These are phyloP conservation scores for Anastatica hierochuntica DNA, from an alignment of 345 rosid genomes.

Conservation along the genomic window DNA sequence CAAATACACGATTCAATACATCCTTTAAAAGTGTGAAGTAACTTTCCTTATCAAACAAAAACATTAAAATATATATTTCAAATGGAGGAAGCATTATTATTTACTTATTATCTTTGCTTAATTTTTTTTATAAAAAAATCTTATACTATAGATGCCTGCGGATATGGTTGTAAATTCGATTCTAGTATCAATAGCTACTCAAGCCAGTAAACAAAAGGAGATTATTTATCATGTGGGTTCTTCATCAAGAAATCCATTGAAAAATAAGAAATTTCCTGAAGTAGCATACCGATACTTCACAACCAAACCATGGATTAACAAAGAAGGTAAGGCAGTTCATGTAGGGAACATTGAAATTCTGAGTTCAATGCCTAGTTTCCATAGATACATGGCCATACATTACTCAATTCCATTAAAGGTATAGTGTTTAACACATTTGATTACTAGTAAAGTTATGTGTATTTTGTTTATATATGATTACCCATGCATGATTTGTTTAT, in stretches of 20 bases:
- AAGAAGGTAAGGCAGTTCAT: slow-evolving; percentile 60
- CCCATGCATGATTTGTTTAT: no score
- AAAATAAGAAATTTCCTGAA: slow-evolving; percentile 32
- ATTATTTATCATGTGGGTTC: slow-evolving; percentile 73
- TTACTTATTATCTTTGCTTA: no score
- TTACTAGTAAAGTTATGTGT: no score
- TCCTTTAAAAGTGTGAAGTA: no score
- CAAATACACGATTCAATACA: no score
- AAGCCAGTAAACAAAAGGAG: slow-evolving; percentile 21
- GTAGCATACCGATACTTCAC: slow-evolving; percentile 40
- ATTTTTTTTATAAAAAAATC: no score
- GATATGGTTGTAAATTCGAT: slow-evolving; percentile 82
- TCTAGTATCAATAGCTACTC: slow-evolving; percentile 46
- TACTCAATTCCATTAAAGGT: slow-evolving; percentile 65
- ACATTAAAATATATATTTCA: no score
- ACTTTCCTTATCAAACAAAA: no score
- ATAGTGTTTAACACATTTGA: no score
- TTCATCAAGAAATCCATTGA: slow-evolving; percentile 44
- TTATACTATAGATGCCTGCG: slow-evolving; percentile 49
- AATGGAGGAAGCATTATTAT: no score
- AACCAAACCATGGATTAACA: slow-evolving; percentile 64
- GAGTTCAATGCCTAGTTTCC: slow-evolving; percentile 62
- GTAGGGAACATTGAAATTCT: slow-evolving; percentile 41
- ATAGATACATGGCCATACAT: slow-evolving; percentile 53
- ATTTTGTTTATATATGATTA: no score